Evolutionary conservation across 106 monocot species (phyloP), one percentile per base, ranked within the genome.

Genomic region (Narthecium ossifragum): DNA sequence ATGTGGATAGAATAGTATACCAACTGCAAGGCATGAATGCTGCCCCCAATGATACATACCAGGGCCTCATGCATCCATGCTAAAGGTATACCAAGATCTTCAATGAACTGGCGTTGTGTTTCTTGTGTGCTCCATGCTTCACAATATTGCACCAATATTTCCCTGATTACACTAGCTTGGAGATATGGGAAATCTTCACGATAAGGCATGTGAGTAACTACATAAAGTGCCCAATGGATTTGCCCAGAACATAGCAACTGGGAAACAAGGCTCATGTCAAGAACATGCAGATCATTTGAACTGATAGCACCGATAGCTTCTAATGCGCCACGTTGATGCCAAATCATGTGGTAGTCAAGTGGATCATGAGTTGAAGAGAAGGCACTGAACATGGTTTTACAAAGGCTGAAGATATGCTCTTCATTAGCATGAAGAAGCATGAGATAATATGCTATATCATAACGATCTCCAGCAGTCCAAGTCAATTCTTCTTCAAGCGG

Each of bases 291-390:
- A 76, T 98, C 87, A 70, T 69, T 53, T 26, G 81, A 84, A 53
- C 65, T 74, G 46, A 90, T 78, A 53, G 72, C 74, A 47, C 84
- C 91, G 62, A 91, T 71, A 61, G 91, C 70, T 66, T 91, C 81
- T 66, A 98, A 61, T 68, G 91, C 55, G 21, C 76, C 81, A 25
- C 74, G 76, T 56, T 91, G 81, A 64, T 91, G 90, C 98, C 96
- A 98, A 49, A 98, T 85, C 98, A 98, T 98, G 74, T 98, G 98
- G 70, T 88, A 80, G 49, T 98, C 91, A 67, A 98, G 74, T 54
- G 98, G 81, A 81, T 91, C 98, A 72, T 75, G 26, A 24, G 87
- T 88, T 8, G 87, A 91, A 58, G 98, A 78, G 46, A 85, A 85
- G 46, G 98, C 81, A 68, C 98, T 91, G 28, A 98, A 85, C 91